Conservation (phyloP, 2,329 filamentous ascomycete species). For the Cryphonectria carpinicola region DNA sequence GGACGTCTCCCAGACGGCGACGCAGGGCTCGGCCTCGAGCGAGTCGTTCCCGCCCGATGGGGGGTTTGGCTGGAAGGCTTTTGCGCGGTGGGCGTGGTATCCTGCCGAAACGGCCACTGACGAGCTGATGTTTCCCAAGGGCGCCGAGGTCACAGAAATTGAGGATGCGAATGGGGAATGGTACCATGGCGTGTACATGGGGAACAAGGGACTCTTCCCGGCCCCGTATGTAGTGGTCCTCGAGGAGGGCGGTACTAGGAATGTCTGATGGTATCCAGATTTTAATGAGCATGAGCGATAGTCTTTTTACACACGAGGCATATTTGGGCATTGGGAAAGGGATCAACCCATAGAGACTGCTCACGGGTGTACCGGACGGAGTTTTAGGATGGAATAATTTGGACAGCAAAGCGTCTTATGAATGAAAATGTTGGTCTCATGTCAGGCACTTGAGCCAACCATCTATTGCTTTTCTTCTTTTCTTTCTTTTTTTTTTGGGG, state of each 20-base stretch:
- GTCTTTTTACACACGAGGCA: background rate
- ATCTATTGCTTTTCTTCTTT: background rate
- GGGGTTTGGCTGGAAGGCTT: slow-evolving; percentile 66
- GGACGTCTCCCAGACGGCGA: slow-evolving; percentile 53
- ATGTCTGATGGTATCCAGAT: slow-evolving; percentile 11
- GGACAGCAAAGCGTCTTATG: background rate
- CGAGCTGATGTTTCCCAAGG: slow-evolving; percentile 82
- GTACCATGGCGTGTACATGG: slow-evolving; percentile 87
- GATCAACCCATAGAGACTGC: background rate
- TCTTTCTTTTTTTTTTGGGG: background rate
- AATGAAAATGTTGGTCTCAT: background rate
- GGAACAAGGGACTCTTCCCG: slow-evolving; percentile 78
- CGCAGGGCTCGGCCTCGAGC: slow-evolving; percentile 37
- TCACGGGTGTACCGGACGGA: background rate
- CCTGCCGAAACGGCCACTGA: slow-evolving; percentile 67
- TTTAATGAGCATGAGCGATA: slow-evolving; percentile 22
- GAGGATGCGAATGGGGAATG: slow-evolving; percentile 91
- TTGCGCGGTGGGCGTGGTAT: slow-evolving; percentile 79
- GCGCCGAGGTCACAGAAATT: slow-evolving; percentile 80
- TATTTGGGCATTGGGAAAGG: background rate
- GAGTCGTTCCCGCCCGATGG: slow-evolving; percentile 72
- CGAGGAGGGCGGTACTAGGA: slow-evolving; percentile 15
- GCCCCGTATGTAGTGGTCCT: slow-evolving; percentile 70
- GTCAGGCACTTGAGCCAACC: slow-evolving; percentile 1
- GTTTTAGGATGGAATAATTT: background rate